Evolutionary conservation across 1,139 yeast genomes (phyloP), one percentile per base, ranked within the genome.

Genomic region (Torulaspora pretoriensis): DNA sequence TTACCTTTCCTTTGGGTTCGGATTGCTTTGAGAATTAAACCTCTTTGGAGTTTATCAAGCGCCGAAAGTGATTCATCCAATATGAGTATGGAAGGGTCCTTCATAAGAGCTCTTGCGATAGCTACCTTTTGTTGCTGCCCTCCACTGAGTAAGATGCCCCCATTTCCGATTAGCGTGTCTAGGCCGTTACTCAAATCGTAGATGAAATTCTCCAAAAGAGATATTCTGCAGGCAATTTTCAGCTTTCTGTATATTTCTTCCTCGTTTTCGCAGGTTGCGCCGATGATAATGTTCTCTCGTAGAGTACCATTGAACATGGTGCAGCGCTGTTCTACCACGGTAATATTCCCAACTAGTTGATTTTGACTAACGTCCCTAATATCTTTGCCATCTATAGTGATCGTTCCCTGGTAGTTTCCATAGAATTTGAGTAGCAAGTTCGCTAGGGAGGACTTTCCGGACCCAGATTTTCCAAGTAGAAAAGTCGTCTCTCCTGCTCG

Each of bases 31-130:
- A 82, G 67, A 3, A 86, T 61, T 3, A 56, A 43, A 1, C 64
- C 65, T 48, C 81, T 72, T 37, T 74, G 74, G 1, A 56, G 55
- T 3, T 65, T 63, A 62, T 90, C 97, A 47, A 92, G 65, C 0
- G 97, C 96, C 47, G 92, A 82, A 3, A 87, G 69, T 1, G 95
- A 78, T 61, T 92, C 98, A 67, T 92, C 98, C 24, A 89, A 68
- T 9, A 92, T 75, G 48, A 92, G 68, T 3, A 92, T 74, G 0
- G 90, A 84, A 0, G 94, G 66, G 56, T 90, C 75, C 49, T 88
- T 71, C 4, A 89, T 54, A 50, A 72, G 74, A 0, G 97, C 97
- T 47, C 97, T 73, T 0, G 97, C 96, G 24, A 92, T 61, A 0
- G 92, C 83, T 3, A 92, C 70, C 47, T 90, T 69, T 64, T 92